phyloP scores from a whole-genome alignment of 2,329 filamentous ascomycete genomes.

The Sclerotinia glacialis region DNA sequence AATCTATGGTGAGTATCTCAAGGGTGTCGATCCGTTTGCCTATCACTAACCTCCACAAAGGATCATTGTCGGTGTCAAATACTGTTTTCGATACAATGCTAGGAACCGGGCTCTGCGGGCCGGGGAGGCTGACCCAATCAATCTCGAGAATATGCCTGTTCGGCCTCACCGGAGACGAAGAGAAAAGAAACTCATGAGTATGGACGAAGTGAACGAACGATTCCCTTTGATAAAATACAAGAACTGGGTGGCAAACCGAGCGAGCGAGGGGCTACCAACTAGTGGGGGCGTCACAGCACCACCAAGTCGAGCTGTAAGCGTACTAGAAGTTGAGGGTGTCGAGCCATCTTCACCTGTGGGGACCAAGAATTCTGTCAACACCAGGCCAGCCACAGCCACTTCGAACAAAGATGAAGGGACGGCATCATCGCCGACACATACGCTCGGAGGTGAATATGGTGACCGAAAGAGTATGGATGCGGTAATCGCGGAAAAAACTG shows the following conservation, averaged over 20 bases:
- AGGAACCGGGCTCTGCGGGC: slow-evolving; percentile 76
- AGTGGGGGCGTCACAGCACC: slow-evolving; percentile 78
- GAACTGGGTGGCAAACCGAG: slow-evolving; percentile 81
- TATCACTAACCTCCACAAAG: slow-evolving; percentile 49
- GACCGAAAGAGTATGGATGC: slow-evolving; percentile 29
- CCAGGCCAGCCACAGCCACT: slow-evolving; percentile 29
- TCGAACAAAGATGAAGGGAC: slow-evolving; percentile 28
- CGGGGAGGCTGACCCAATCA: slow-evolving; percentile 83
- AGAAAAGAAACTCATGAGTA: slow-evolving; percentile 98
- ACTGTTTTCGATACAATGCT: slow-evolving; percentile 98
- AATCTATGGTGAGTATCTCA: slow-evolving; percentile 79
- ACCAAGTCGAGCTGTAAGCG: slow-evolving; percentile 68
- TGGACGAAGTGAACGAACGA: slow-evolving; percentile 97
- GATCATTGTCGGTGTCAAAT: slow-evolving; percentile 99
- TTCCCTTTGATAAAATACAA: slow-evolving; percentile 98
- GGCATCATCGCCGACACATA: slow-evolving; percentile 25
- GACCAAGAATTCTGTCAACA: slow-evolving; percentile 40
- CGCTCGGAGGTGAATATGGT: slow-evolving; percentile 17
- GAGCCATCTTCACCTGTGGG: slow-evolving; percentile 42
- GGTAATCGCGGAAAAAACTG: slow-evolving; percentile 27
- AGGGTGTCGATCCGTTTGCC: not conserved
- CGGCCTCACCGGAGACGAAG: slow-evolving; percentile 79
- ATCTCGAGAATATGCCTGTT: slow-evolving; percentile 74
- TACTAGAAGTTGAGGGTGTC: slow-evolving; percentile 64
- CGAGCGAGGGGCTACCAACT: slow-evolving; percentile 78